Base-by-base conservation (phyloP, 2,329 filamentous ascomycete genomes). In the Colletotrichum sp. region DNA sequence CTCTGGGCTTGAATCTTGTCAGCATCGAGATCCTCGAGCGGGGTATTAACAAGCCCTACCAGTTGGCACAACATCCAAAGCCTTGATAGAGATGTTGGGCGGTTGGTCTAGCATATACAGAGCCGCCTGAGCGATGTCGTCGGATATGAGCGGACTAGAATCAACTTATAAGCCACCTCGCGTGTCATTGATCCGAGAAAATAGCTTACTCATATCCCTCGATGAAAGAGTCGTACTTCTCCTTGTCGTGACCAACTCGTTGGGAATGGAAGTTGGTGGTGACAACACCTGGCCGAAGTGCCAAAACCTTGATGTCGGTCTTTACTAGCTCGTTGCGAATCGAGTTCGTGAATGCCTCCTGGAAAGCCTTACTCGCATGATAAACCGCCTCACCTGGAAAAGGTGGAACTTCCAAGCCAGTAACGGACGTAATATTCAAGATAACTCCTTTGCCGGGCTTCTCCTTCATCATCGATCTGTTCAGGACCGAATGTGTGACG, bases 371-470 rank as follows among this genome's bases (percentile, higher is more conserved):
- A 76, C 82, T 85, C 6, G 87, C 83, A 74, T 89, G 87, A 70
- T 89, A 88, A 11, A 90, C 86, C 0, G 87, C 84, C 77, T 90
- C 88, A 15, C 88, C 87, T 0, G 85, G 81, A 67, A 89, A 89
- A 0, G 88, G 88, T 0, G 88, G 88, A 0, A 85, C 84, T 74
- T 89, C 88, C 0, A 89, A 80, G 0, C 82, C 88, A 0, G 88
- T 90, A 0, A 84, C 83, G 0, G 85, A 88, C 1, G 88, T 87
- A 15, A 89, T 80, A 75, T 89, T 90, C 1, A 90, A 76, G 30
- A 90, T 89, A 3, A 86, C 88, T 25, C 73, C 75, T 12, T 66
- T 57, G 3, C 87, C 87, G 15, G 77, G 72, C 34, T 84, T 84
- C 0, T 82, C 79, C 12, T 80, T 76, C 72, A 85, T 82, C 83